These are phyloP conservation scores for Omphalotus guepiniiformis DNA, from an alignment of 768 basidiomycete species.

Conservation along the genomic window DNA sequence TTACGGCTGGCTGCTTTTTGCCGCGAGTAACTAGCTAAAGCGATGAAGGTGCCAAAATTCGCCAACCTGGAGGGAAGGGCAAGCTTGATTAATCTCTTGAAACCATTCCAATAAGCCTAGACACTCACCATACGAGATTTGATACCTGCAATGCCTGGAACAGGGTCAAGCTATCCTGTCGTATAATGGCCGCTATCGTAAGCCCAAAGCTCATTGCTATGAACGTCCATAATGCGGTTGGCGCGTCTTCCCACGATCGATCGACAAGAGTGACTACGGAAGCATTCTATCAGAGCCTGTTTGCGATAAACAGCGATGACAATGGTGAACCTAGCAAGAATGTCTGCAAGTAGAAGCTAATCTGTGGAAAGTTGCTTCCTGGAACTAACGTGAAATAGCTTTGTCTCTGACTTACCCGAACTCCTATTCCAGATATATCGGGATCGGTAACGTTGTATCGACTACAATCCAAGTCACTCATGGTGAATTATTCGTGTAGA, in stretches of 20 bases:
- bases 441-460: no score
- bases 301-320: slow-evolving; percentile 20
- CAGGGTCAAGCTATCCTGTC: slow-evolving; percentile 27
- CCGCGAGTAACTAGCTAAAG: slow-evolving; percentile 38
- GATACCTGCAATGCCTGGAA: slow-evolving; percentile 38
- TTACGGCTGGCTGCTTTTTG: slow-evolving; percentile 24
- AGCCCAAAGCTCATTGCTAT: slow-evolving; percentile 37
- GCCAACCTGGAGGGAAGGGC: slow-evolving; percentile 29
- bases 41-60: slow-evolving; percentile 38
- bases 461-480: no score
- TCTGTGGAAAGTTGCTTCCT: neutral
- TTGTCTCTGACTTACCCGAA: neutral
- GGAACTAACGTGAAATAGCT: neutral
- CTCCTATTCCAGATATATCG: slow-evolving; percentile 5
- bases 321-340: slow-evolving; percentile 19
- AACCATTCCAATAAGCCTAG: neutral
- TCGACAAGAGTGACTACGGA: slow-evolving; percentile 34
- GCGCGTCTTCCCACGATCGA: slow-evolving; percentile 36
- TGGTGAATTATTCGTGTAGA: neutral
- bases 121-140: slow-evolving; percentile 35
- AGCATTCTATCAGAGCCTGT: slow-evolving; percentile 15
- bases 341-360: slow-evolving; percentile 26
- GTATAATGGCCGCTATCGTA: slow-evolving; percentile 33
- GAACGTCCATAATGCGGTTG: slow-evolving; percentile 39
- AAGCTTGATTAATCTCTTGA: neutral